Conservation (phyloP, 164 flowering plant species). For the Chimonanthus praecox region DNA sequence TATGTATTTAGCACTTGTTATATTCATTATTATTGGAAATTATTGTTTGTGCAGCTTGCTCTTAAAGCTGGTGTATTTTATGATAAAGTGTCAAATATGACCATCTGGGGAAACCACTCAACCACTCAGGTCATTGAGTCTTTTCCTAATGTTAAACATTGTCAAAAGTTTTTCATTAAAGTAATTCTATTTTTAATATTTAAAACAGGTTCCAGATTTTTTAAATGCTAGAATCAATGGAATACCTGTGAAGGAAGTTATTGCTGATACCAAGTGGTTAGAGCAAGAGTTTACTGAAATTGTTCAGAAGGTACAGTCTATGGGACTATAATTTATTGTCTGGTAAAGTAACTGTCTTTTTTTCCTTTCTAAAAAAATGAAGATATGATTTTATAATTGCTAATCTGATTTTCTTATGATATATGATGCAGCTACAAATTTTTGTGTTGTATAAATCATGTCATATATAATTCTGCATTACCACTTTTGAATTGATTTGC, state of each 20-base stretch:
- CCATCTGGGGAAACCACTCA: slow-evolving; percentile 99
- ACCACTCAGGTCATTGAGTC: slow-evolving; percentile 75
- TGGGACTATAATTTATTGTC: not conserved
- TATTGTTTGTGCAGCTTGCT: slow-evolving; percentile 64
- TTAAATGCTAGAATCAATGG: slow-evolving; percentile 85
- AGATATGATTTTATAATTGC: not conserved
- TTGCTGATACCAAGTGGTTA: slow-evolving; percentile 76
- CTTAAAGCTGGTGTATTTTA: slow-evolving; percentile 96
- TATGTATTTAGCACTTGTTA: not conserved
- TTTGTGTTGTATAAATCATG: not conserved
- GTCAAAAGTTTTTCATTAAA: not conserved
- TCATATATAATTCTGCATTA: not conserved
- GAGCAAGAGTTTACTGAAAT: slow-evolving; percentile 86
- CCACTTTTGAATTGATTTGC: slow-evolving; percentile 12
- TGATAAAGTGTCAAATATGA: slow-evolving; percentile 86
- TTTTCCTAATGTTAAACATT: not conserved
- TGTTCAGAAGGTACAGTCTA: slow-evolving; percentile 64
- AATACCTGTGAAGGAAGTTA: slow-evolving; percentile 78
- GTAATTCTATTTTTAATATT: not conserved
- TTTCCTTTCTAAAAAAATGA: too few species aligned
- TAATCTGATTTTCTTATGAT: too few species aligned
- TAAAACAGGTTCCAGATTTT: slow-evolving; percentile 87
- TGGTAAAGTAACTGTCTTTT: not conserved
- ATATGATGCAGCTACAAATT: not conserved
- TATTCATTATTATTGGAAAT: not conserved